Conservation (phyloP, 768 basidiomycete species). For the Suillus placidus region DNA sequence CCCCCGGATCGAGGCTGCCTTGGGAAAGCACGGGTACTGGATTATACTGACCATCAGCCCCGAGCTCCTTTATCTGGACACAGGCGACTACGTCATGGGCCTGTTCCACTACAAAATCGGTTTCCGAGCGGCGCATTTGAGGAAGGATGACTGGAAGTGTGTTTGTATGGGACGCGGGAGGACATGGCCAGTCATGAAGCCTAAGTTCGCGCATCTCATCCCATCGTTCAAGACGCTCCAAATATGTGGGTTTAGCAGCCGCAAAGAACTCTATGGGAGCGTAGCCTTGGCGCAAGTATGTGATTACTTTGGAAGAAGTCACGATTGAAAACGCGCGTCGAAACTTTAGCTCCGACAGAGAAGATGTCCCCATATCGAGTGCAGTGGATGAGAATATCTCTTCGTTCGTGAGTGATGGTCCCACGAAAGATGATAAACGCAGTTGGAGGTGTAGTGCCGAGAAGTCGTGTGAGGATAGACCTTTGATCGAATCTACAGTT, state of each 20-base stretch:
- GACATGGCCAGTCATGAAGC: constrained; percentile 42
- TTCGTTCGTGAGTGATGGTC: constrained; percentile 66
- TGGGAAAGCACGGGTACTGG: constrained; percentile 84
- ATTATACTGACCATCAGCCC: constrained; percentile 78
- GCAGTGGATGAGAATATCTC: constrained; percentile 80
- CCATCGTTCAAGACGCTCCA: constrained; percentile 91
- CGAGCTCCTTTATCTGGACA: constrained; percentile 86
- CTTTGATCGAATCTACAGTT: constrained; percentile 85
- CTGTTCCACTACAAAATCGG: constrained; percentile 86
- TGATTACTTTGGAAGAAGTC: constrained; percentile 70
- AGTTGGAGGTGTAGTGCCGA: constrained; percentile 84
- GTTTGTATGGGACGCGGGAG: constrained; percentile 34
- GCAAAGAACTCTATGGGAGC: constrained; percentile 93
- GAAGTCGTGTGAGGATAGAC: constrained; percentile 90
- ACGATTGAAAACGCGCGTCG: constrained; percentile 81
- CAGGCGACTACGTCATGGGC: constrained; percentile 89
- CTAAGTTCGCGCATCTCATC: constrained; percentile 88
- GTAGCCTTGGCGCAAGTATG: constrained; percentile 73
- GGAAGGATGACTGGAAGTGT: constrained; percentile 48
- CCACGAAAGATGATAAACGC: constrained; percentile 85
- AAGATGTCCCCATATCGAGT: constrained; percentile 71
- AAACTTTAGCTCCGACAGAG: constrained; percentile 81
- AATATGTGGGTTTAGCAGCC: constrained; percentile 74
- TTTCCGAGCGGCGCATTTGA: constrained; percentile 92
- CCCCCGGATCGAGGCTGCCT: constrained; percentile 76